Evolutionary conservation across 352 stramenopile species (phyloP).

Genomic region (Phytophthora boehmeriae): DNA sequence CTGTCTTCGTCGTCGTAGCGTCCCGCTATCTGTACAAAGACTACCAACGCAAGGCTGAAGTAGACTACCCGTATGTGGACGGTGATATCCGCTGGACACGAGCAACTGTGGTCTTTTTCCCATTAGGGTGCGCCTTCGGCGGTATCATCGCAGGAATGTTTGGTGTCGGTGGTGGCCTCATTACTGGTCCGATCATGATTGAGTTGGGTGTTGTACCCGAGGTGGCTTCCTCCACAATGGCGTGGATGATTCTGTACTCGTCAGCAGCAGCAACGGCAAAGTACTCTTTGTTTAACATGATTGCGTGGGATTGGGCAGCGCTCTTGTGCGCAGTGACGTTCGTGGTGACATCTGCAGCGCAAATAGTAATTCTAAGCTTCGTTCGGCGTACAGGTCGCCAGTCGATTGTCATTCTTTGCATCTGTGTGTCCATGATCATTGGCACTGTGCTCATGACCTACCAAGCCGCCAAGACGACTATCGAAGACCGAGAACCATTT

Average conservation of each 20-base stretch:
- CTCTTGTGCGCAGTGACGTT: slow-evolving; percentile 47
- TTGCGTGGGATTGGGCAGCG: slow-evolving; percentile 50
- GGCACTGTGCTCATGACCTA: slow-evolving; percentile 54
- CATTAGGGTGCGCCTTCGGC: slow-evolving; percentile 37
- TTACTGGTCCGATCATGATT: slow-evolving; percentile 65
- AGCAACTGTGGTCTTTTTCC: slow-evolving; percentile 42
- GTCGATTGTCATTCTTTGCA: slow-evolving; percentile 62
- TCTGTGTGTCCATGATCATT: slow-evolving; percentile 40
- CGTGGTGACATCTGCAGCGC: slow-evolving; percentile 52
- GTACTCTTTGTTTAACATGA: slow-evolving; percentile 52
- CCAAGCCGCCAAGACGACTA: slow-evolving; percentile 47
- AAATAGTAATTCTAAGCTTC: slow-evolving; percentile 49
- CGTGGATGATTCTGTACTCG: slow-evolving; percentile 59
- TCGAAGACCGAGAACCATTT: slow-evolving; percentile 42
- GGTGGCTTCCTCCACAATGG: slow-evolving; percentile 51
- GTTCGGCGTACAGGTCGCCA: slow-evolving; percentile 49
- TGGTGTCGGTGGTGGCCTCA: slow-evolving; percentile 56
- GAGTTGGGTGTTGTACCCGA: slow-evolving; percentile 61
- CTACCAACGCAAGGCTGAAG: slow-evolving; percentile 37
- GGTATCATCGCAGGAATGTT: slow-evolving; percentile 57
- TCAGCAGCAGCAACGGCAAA: slow-evolving; percentile 49
- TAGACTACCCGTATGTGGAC: slow-evolving; percentile 37
- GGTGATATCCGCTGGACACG: slow-evolving; percentile 47
- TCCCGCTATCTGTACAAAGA: slow-evolving; percentile 33
- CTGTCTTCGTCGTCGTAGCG: slow-evolving; percentile 37